Evolutionary conservation across 176 grass and related monocot species (phyloP), one percentile per base, ranked within the genome.

Genomic region (Juncus effusus): DNA sequence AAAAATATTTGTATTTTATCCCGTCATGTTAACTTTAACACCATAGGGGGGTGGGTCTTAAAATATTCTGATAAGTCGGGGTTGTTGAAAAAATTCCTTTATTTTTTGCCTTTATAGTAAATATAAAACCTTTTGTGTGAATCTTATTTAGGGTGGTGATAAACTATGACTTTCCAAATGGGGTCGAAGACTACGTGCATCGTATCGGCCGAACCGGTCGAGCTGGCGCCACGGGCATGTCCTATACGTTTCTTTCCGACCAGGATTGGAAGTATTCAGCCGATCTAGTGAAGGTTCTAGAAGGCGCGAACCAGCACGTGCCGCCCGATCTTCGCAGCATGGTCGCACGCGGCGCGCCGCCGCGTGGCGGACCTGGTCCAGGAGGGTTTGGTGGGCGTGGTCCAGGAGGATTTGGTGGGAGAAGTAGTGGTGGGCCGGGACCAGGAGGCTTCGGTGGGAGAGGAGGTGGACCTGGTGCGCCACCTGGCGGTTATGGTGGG

Each of bases 121-220:
- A 1, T 5, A 9, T 47, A 47, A 47, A 47, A 47, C 9, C 4
- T 47, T 47, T 47, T 47, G 44, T 47, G 44, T 28, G 44, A 47
- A 47, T 47, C 6, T 5, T 47, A 9, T 84, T 51, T 82, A 99
- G 94, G 73, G 85, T 93, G 72, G 94, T 99, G 69, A 85, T 99
- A 60, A 99, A 99, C 73, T 97, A 86, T 73, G 93, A 97, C 64
- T 97, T 97, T 19, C 93, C 93, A 72, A 86, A 87, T 67, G 93
- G 93, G 42, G 77, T 97, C 4, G 88, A 92, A 72, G 88, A 97
- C 68, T 97, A 97, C 51, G 93, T 97, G 50, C 93, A 97, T 77
- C 85, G 88, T 14, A 97, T 97, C 61, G 93, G 93, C 40, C 85
- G 93, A 59, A 97, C 93, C 37, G 93, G 93, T 58, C 84, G 93